Evolutionary conservation across 2,329 filamentous ascomycete genomes (phyloP).

Genomic region (Penicillium expansum): DNA sequence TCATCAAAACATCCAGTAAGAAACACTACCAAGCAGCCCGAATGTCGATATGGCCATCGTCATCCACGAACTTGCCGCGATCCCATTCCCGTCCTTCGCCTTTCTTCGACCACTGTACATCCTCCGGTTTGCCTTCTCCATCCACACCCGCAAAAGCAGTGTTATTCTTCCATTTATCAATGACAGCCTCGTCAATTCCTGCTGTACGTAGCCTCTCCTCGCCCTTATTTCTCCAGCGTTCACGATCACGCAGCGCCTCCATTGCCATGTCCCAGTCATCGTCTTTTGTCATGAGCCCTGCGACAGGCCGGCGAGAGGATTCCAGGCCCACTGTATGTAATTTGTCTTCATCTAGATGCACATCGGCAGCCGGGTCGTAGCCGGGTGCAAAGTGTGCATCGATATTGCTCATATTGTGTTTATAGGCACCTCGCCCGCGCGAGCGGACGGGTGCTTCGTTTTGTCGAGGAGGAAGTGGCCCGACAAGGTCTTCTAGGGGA

Average conservation of each 20-base stretch:
- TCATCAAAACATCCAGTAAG: background rate
- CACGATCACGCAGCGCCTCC: slow-evolving; percentile 75
- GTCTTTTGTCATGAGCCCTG: slow-evolving; percentile 47
- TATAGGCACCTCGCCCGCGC: slow-evolving; percentile 69
- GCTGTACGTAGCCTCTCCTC: slow-evolving; percentile 72
- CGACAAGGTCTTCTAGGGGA: slow-evolving; percentile 72
- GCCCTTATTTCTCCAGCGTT: slow-evolving; percentile 71
- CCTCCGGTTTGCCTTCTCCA: slow-evolving; percentile 60
- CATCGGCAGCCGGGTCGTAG: slow-evolving; percentile 55
- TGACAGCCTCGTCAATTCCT: slow-evolving; percentile 73
- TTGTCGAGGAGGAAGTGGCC: slow-evolving; percentile 59
- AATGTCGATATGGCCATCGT: slow-evolving; percentile 53
- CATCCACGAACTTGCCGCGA: slow-evolving; percentile 59
- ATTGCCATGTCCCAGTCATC: slow-evolving; percentile 78
- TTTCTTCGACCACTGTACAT: slow-evolving; percentile 69
- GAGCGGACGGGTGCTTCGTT: slow-evolving; percentile 50
- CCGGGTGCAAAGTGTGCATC: slow-evolving; percentile 73
- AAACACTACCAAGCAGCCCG: slow-evolving; percentile 48
- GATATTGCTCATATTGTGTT: slow-evolving; percentile 62
- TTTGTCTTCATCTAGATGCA: slow-evolving; percentile 48
- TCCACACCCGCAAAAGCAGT: slow-evolving; percentile 52
- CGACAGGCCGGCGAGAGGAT: slow-evolving; percentile 41
- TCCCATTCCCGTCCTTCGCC: slow-evolving; percentile 59
- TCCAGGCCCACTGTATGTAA: slow-evolving; percentile 57
- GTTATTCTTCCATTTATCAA: slow-evolving; percentile 68